phyloP scores from a whole-genome alignment of 192 early-diverging fungal genomes.

The Entomortierella lignicola region DNA sequence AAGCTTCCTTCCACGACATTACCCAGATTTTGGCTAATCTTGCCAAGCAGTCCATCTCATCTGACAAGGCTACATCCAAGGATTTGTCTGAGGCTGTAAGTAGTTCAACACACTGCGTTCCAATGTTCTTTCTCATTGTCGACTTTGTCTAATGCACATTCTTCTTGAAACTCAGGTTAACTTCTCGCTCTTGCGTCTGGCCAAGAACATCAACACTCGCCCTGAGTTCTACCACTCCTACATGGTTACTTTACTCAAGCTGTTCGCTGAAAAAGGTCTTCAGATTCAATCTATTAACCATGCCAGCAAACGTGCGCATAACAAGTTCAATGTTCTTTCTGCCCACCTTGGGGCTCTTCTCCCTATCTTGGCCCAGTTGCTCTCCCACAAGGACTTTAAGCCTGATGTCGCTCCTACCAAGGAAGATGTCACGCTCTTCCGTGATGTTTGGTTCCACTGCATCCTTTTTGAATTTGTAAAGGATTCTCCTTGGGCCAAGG shows the following conservation, averaged over 20 bases:
- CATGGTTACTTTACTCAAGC: constrained; percentile 59
- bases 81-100: constrained; percentile 36
- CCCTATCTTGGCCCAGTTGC: constrained; percentile 68
- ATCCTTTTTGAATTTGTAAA: constrained; percentile 82
- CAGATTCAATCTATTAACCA: constrained; percentile 59
- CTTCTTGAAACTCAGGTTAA: constrained; percentile 47
- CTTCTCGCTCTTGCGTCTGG: constrained; percentile 57
- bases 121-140: too few species aligned
- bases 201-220: constrained; percentile 51
- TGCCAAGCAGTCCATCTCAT: constrained; percentile 54
- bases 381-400: constrained; percentile 67
- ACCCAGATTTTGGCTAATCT: constrained; percentile 58
- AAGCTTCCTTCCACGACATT: constrained; percentile 68
- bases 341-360: constrained; percentile 66
- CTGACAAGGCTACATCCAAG: constrained; percentile 49
- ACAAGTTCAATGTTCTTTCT: constrained; percentile 53
- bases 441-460: constrained; percentile 93
- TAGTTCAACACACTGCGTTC: background rate
- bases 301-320: constrained; percentile 53
- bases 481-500: constrained; percentile 80
- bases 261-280: constrained; percentile 70
- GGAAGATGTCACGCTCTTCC: constrained; percentile 77
- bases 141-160: too few species aligned
- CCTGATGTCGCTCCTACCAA: constrained; percentile 63
- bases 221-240: constrained; percentile 68